Evolutionary conservation across 1,284 basidiomycete genomes (phyloP), one percentile per base, ranked within the genome.

Genomic region (Puccinia hordei): DNA sequence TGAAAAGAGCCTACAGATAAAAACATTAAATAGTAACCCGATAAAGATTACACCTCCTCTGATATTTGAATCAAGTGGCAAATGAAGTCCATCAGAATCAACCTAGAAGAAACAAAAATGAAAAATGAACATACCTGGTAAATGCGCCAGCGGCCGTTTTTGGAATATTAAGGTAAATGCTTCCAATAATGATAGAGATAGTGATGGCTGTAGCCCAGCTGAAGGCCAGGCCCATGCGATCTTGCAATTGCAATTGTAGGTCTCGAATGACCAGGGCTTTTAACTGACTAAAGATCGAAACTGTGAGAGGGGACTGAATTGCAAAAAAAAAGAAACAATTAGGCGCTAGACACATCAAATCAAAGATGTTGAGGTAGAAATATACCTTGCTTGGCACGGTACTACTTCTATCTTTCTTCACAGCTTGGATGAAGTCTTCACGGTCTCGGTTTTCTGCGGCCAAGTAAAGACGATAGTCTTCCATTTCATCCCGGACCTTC

Each of bases 1-100:
- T n/a, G 2, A 8, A 57, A 55, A 55, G 17, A 5, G 41, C 76
- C 33, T 51, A 78, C 76, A 65, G 6, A 68, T 68, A 22, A 80
- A 80, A 13, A 80, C 71, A 44, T 80, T 80, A 46, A 80, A 80
- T n/a, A 80, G 49, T 15, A 80, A 27, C 2, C 78, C 55, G 55
- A 88, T 85, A 86, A 95, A 95, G 77, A 95, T 90, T 61, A 93
- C 90, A 86, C 92, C 90, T 44, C 93, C 94, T 82, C 93, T 90
- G n/a, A n/a, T n/a, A n/a, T n/a, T n/a, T n/a, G 38, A 41, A 41
- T 41, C 6, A 30, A 17, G 27, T 0, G 46, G 13, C 12, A 63
- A 38, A 41, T n/a, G 17, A n/a, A 3, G 15, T n/a, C 19, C 2
- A 38, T 10, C 61, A 65, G 19, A 65, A 65, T 65, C 49, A 35